These are phyloP conservation scores for Boechera divaricarpa DNA, from an alignment of 345 rosid genomes.

Conservation along the genomic window DNA sequence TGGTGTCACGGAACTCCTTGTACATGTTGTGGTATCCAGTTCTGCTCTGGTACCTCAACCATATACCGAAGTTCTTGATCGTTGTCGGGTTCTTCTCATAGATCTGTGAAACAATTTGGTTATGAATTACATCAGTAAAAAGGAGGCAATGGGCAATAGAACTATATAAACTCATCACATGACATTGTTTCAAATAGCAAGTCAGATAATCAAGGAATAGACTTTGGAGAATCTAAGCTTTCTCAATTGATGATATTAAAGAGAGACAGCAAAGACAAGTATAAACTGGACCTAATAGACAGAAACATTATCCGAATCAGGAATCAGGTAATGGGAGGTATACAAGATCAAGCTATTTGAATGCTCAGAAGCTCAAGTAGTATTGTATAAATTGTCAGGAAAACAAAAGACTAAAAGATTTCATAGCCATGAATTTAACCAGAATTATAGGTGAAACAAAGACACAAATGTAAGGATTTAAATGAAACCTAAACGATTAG, in stretches of 20 bases:
- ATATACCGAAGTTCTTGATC: constrained; percentile 65
- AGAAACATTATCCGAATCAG: not conserved
- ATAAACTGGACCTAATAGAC: not conserved
- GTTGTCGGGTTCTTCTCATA: constrained; percentile 70
- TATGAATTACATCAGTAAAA: not conserved
- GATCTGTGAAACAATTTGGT: constrained; percentile 46
- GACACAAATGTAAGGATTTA: not conserved
- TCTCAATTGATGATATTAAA: not conserved
- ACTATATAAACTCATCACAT: not conserved
- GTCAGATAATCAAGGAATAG: not conserved
- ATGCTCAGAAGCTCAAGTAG: not conserved
- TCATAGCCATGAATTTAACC: too few species aligned
- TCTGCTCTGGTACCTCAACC: constrained; percentile 71
- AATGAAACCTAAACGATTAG: not conserved
- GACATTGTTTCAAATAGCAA: not conserved
- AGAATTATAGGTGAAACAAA: not conserved
- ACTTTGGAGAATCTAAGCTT: not conserved
- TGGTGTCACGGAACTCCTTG: constrained; percentile 66
- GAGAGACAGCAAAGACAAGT: not conserved
- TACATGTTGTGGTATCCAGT: constrained; percentile 79
- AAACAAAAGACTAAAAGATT: not conserved
- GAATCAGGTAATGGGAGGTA: not conserved
- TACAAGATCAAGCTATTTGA: not conserved
- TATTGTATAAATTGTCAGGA: not conserved
- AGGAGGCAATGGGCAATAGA: too few species aligned